A percentile compares a stretch with the other conserved stretches of the same genome.
Conservation (phyloP, 1,284 basidiomycete species). For the Cryptococcus sp. region DNA sequence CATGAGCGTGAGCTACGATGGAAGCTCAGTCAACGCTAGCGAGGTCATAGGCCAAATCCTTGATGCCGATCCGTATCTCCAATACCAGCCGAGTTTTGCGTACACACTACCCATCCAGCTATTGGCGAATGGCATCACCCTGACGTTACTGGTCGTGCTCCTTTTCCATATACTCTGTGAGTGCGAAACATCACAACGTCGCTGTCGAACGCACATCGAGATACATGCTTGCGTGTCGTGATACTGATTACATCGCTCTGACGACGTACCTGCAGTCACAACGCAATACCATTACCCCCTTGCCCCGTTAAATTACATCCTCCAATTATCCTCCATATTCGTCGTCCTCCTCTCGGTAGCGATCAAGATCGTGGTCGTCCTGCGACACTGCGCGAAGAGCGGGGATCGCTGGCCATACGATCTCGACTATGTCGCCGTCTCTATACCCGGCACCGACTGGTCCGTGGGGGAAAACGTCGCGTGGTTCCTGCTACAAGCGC, state of each 20-base stretch:
- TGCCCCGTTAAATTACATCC: slow-evolving; percentile 83
- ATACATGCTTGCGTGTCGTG: background rate
- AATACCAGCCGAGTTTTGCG: slow-evolving; percentile 72
- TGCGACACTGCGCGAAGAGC: slow-evolving; percentile 63
- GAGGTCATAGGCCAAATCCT: slow-evolving; percentile 8
- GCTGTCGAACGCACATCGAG: background rate
- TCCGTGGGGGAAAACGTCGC: slow-evolving; percentile 66
- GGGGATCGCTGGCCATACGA: slow-evolving; percentile 88
- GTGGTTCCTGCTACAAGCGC: slow-evolving; percentile 85
- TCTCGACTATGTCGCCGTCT: slow-evolving; percentile 84
- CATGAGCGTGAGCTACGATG: no score
- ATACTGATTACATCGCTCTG: no score
- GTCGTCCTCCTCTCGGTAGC: slow-evolving; percentile 75
- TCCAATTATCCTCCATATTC: slow-evolving; percentile 80
- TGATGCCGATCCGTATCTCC: slow-evolving; percentile 68
- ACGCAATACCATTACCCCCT: slow-evolving; percentile 95
- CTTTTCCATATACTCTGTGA: slow-evolving; percentile 80
- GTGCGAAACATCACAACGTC: slow-evolving; percentile 1
- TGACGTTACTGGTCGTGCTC: slow-evolving; percentile 84
- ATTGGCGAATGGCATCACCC: slow-evolving; percentile 78
- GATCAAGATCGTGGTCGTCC: slow-evolving; percentile 74
- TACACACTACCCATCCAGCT: slow-evolving; percentile 90
- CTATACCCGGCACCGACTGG: slow-evolving; percentile 75
- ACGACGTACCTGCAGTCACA: slow-evolving; percentile 60
- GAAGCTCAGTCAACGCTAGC: background rate